phyloP scores from a whole-genome alignment of 352 stramenopile genomes.

The Phytophthora pistaciae region DNA sequence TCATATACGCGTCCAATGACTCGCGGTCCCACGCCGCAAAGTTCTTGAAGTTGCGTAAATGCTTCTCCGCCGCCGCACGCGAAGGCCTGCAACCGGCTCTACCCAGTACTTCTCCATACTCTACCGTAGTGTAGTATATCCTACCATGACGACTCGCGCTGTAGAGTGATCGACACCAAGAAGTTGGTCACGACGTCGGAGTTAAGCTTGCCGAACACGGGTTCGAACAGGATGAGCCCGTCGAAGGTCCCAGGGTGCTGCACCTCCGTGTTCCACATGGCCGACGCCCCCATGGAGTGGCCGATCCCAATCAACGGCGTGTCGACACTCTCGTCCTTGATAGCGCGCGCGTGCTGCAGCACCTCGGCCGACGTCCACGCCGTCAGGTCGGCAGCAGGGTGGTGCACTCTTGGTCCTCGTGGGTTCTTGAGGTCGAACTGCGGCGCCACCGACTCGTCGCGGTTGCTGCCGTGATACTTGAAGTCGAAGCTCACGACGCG shows the following conservation, averaged over 20 bases:
- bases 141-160: constrained; percentile 40
- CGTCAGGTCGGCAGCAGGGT: constrained; percentile 34
- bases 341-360: constrained; percentile 27
- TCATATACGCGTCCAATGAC: constrained; percentile 41
- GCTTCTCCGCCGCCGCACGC: constrained; percentile 26
- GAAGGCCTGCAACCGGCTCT: constrained; percentile 26
- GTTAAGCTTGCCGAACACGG: constrained; percentile 36
- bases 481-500: constrained; percentile 54
- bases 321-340: constrained; percentile 20
- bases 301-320: constrained; percentile 54
- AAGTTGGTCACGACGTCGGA: constrained; percentile 28
- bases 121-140: background rate
- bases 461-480: constrained; percentile 58
- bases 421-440: constrained; percentile 39
- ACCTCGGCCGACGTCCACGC: constrained; percentile 38
- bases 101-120: background rate
- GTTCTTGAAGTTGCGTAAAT: constrained; percentile 48
- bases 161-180: constrained; percentile 50
- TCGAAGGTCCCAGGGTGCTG: constrained; percentile 53
- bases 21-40: constrained; percentile 53
- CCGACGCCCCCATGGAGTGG: constrained; percentile 56
- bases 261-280: constrained; percentile 50
- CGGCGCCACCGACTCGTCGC: constrained; percentile 45
- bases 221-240: constrained; percentile 58
- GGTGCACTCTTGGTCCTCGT: constrained; percentile 36